A percentile compares a stretch with the other conserved stretches of the same genome.
phyloP scores from a whole-genome alignment of 2,329 filamentous ascomycete genomes.

The Fusarium sp. region DNA sequence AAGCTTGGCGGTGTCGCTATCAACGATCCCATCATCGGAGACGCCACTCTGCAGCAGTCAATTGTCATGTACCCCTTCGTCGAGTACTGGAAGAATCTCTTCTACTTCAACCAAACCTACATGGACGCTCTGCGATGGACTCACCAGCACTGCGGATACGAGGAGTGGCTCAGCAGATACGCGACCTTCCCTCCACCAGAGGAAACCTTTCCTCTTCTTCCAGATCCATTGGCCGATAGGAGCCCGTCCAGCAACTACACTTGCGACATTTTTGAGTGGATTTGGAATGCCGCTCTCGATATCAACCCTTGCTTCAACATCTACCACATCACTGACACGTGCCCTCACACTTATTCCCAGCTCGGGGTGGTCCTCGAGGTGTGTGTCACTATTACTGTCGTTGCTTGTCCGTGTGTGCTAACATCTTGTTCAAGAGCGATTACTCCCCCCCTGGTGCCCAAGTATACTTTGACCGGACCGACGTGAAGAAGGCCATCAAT shows the following conservation, averaged over 20 bases:
- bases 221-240: constrained; percentile 46
- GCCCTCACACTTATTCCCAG: constrained; percentile 74
- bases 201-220: constrained; percentile 62
- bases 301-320: constrained; percentile 83
- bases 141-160: constrained; percentile 69
- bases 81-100: constrained; percentile 67
- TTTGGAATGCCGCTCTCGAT: constrained; percentile 61
- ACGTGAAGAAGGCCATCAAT: constrained; percentile 75
- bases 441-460: constrained; percentile 70
- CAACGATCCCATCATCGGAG: constrained; percentile 73
- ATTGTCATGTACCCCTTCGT: constrained; percentile 66
- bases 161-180: constrained; percentile 66
- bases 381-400: rapidly evolving
- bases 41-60: constrained; percentile 54
- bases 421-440: constrained; percentile 48
- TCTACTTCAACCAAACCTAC: constrained; percentile 70
- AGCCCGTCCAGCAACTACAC: constrained; percentile 47
- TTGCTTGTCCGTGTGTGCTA: neutral
- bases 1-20: constrained; percentile 75
- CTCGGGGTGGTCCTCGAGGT: constrained; percentile 71
- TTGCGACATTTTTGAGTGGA: constrained; percentile 67
- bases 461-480: constrained; percentile 75
- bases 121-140: constrained; percentile 60
- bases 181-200: constrained; percentile 73
- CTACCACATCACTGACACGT: constrained; percentile 77